Base-by-base conservation (phyloP, 192 early-diverging fungal species). In the Rhizoclosmatium sp. region DNA sequence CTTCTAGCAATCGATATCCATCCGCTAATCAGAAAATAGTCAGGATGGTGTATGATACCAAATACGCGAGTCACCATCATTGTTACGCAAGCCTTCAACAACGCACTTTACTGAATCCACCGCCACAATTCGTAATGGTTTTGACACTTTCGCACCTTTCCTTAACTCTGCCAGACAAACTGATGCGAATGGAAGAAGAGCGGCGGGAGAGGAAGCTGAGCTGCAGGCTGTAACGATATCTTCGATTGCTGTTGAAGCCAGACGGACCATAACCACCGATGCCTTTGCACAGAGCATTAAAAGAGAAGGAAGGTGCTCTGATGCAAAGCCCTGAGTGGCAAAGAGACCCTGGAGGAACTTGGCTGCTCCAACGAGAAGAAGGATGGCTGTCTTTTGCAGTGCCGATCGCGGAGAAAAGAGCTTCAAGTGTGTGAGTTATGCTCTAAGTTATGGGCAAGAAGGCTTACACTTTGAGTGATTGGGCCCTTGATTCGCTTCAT, bases 381-480 rank as follows among this genome's bases (percentile, higher is more conserved):
- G 4, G 21, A 75, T 48, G 45, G 72, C 59, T 19, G 72, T 75
- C 45, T 75, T 75, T 39, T 75, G 72, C 12, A 75, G 72, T 12
- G 72, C 72, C 19, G 59, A 62, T 23, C 72, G 58, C 14, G 72
- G 72, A 5, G 72, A 75, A n/a, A 44, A 10, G 59, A 75, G 39
- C 72, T 75, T 21, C 14, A 3, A 2, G 7, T 16, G 14, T 16
- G 23, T 40, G 16, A 59, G 70, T 19, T 7, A 59, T 39, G 21
- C 31, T 31, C 0, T 31, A 31, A 31, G 31, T 31, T 31, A 31
- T 31, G 31, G 31, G 31, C 31, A 31, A 31, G 49, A 23, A 59
- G 4, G 41, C 60, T 59, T 62, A 75, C 72, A 48, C 72, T 75
- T 59, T 75, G 72, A 7, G 45, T 45, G 39, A 75, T 31, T 23